Percentiles rank a stretch among this genome's conserved stretches.
These are phyloP conservation scores for Flaveria floridana DNA, from an alignment of 140 eudicot species.

Conservation along the genomic window DNA sequence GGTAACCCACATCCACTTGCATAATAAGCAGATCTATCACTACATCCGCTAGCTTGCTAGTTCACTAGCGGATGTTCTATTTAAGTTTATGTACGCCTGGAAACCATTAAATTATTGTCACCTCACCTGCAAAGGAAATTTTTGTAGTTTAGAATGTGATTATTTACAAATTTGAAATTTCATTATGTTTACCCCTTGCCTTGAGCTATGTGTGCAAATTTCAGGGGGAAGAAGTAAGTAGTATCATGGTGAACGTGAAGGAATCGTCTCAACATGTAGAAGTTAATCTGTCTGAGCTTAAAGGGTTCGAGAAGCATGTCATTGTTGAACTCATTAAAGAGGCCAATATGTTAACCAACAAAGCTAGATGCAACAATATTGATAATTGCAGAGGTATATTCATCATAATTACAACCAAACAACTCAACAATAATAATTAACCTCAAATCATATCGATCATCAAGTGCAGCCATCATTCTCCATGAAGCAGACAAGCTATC, in stretches of 20 bases:
- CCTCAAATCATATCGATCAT: conserved; percentile 16
- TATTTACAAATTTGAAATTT: neutral
- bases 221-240: conserved; percentile 72
- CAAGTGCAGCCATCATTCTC: conserved; percentile 64
- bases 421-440: neutral
- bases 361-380: conserved; percentile 11
- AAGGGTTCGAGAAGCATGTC: conserved; percentile 82
- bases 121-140: no score
- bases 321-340: conserved; percentile 70
- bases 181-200: neutral
- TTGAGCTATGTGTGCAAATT: neutral
- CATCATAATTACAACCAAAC: neutral
- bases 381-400: conserved; percentile 60
- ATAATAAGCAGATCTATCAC: no score
- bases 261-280: conserved; percentile 67
- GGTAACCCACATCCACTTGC: no score
- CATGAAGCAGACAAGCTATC: conserved; percentile 78
- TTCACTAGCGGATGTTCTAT: no score
- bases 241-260: conserved; percentile 61
- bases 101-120: no score
- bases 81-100: no score
- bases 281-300: conserved; percentile 61
- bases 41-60: no score
- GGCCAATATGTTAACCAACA: conserved; percentile 37
- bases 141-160: neutral